Evolutionary conservation across 345 rosid genomes (phyloP).

Genomic region (Eucalyptus erythrocorys): DNA sequence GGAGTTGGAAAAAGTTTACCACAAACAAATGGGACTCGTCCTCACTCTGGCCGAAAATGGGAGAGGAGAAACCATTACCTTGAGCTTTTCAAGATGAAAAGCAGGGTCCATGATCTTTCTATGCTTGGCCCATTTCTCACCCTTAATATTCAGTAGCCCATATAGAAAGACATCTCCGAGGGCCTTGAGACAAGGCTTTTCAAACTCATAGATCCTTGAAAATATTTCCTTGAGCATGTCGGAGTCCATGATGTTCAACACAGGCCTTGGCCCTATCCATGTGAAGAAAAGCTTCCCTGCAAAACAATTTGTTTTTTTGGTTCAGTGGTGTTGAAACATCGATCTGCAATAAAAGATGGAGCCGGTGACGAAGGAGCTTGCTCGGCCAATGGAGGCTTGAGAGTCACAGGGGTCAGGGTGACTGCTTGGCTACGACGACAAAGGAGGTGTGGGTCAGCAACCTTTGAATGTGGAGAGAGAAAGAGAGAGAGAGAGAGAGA

Average conservation of each 20-base stretch:
- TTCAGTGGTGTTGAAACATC: too few relatives aligned
- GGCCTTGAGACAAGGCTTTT: not conserved
- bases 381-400: too few relatives aligned
- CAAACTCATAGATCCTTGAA: conserved; percentile 14
- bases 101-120: not conserved
- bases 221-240: conserved; percentile 26
- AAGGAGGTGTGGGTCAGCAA: too few relatives aligned
- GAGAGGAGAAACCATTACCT: not conserved
- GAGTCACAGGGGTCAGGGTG: too few relatives aligned
- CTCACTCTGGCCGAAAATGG: not conserved
- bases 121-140: not conserved
- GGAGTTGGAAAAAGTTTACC: not conserved
- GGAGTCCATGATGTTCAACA: conserved; percentile 11
- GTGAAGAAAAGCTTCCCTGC: not conserved
- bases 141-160: not conserved
- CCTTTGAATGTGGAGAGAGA: too few relatives aligned
- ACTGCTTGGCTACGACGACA: too few relatives aligned
- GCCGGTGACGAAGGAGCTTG: too few relatives aligned
- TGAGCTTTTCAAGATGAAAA: not conserved
- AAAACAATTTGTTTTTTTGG: too few relatives aligned
- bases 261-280: not conserved
- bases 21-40: not conserved
- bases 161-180: not conserved
- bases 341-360: too few relatives aligned
- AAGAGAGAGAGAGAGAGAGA: too few relatives aligned